Evolutionary conservation across 129 eudicot genomes (phyloP).

Genomic region (Chrysanthemum makinoi): DNA sequence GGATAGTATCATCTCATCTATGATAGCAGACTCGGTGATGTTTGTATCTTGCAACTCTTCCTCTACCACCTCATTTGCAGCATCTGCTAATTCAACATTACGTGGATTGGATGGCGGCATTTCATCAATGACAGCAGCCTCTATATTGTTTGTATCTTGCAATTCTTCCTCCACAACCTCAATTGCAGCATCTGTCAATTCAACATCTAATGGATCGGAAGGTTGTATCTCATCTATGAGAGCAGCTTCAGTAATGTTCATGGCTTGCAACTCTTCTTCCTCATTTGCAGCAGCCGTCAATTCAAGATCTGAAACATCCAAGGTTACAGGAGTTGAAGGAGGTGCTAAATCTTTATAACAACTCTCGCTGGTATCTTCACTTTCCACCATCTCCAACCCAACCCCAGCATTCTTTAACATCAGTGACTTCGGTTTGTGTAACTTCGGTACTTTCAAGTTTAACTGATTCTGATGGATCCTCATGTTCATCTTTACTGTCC

Average conservation of each 20-base stretch:
- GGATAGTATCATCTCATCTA: not conserved
- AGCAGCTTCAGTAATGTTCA: not conserved
- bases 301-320: constrained; percentile 17
- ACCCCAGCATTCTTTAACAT: not conserved
- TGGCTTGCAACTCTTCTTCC: constrained; percentile 17
- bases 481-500: constrained; percentile 11
- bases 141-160: not conserved
- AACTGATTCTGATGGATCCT: constrained; percentile 6
- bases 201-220: constrained; percentile 16
- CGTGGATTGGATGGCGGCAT: not conserved
- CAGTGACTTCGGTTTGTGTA: not conserved
- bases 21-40: not conserved
- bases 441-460: constrained; percentile 10
- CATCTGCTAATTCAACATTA: not conserved
- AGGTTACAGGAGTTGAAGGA: constrained; percentile 14
- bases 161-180: constrained; percentile 14
- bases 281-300: constrained; percentile 2
- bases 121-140: not conserved
- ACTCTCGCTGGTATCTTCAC: not conserved
- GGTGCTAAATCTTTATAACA: not conserved
- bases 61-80: not conserved
- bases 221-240: constrained; percentile 24
- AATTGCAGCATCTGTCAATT: not conserved
- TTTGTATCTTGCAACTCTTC: not conserved
- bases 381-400: not conserved